A percentile compares a stretch with the other conserved stretches of the same genome.
These are phyloP conservation scores for Yarrowia bubula DNA, from an alignment of 805 yeast genomes.

Conservation along the genomic window DNA sequence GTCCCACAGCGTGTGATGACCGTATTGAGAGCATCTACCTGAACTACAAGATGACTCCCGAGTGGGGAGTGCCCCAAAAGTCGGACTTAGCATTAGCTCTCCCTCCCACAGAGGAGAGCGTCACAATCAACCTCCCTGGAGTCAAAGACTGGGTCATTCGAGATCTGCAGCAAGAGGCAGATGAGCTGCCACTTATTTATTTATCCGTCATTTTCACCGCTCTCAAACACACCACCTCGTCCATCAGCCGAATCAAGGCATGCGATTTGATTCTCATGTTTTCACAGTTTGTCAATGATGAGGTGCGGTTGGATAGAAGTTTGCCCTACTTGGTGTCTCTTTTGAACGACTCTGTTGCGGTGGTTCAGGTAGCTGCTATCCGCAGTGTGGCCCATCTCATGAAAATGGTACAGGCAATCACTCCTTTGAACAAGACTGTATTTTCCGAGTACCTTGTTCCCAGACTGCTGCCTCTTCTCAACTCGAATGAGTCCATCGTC, in stretches of 20 bases:
- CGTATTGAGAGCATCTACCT: conserved; percentile 59
- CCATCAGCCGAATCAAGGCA: conserved; percentile 62
- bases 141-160: conserved; percentile 12
- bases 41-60: conserved; percentile 41
- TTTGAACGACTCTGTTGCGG: conserved; percentile 63
- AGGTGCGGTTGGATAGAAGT: conserved; percentile 78
- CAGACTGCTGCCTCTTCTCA: conserved; percentile 50
- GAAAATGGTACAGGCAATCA: conserved; percentile 57
- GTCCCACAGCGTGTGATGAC: conserved; percentile 41
- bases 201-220: conserved; percentile 59
- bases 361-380: conserved; percentile 67
- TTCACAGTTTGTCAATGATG: conserved; percentile 75
- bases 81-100: not conserved
- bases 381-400: conserved; percentile 66
- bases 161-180: conserved; percentile 24
- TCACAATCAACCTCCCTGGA: not conserved
- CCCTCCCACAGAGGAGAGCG: conserved; percentile 2
- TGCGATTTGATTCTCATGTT: conserved; percentile 74
- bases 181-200: conserved; percentile 33
- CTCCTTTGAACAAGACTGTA: conserved; percentile 70
- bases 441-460: conserved; percentile 85
- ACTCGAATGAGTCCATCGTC: conserved; percentile 47
- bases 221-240: conserved; percentile 57
- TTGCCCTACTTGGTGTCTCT: conserved; percentile 76
- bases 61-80: conserved; percentile 18